These are phyloP conservation scores for Gaillardinia entomophila DNA, from an alignment of 805 yeast species.

Conservation along the genomic window DNA sequence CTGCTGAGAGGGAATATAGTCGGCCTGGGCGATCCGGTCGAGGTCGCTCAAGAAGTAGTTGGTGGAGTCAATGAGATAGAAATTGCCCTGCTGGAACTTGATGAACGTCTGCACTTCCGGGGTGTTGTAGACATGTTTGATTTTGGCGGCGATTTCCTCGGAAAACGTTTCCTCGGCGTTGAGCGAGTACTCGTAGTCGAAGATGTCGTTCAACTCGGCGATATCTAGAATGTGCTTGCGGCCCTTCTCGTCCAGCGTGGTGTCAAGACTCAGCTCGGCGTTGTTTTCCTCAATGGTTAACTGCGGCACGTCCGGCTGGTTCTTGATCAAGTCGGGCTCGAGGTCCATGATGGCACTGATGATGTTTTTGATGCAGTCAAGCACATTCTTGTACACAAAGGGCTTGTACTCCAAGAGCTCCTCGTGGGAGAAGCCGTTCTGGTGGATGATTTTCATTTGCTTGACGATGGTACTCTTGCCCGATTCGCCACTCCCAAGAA, in stretches of 20 bases:
- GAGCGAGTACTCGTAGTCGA: conserved; percentile 44
- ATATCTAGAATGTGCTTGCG: conserved; percentile 16
- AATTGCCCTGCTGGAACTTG: conserved; percentile 56
- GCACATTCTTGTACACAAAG: conserved; percentile 69
- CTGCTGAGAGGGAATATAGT: conserved; percentile 65
- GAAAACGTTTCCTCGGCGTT: conserved; percentile 52
- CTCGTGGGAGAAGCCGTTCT: conserved; percentile 62
- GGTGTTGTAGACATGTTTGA: conserved; percentile 48
- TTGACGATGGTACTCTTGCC: conserved; percentile 79
- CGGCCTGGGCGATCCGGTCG: conserved; percentile 50
- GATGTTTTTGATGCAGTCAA: conserved; percentile 70
- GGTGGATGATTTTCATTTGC: conserved; percentile 76
- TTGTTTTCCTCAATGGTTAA: conserved; percentile 4
- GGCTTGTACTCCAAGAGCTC: conserved; percentile 74
- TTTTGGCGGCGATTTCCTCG: conserved; percentile 40
- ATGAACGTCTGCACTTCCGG: conserved; percentile 55
- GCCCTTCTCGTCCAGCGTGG: not conserved
- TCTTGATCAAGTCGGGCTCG: conserved; percentile 30
- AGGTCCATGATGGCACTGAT: conserved; percentile 60
- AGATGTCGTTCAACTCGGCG: conserved; percentile 39
- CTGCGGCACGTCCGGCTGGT: conserved; percentile 5
- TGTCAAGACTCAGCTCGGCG: conserved; percentile 3
- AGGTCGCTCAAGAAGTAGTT: conserved; percentile 67
- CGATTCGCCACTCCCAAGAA: conserved; percentile 84
- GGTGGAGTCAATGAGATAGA: conserved; percentile 84